These are phyloP conservation scores for Lactarius vividus DNA, from an alignment of 768 basidiomycete species.

Conservation along the genomic window DNA sequence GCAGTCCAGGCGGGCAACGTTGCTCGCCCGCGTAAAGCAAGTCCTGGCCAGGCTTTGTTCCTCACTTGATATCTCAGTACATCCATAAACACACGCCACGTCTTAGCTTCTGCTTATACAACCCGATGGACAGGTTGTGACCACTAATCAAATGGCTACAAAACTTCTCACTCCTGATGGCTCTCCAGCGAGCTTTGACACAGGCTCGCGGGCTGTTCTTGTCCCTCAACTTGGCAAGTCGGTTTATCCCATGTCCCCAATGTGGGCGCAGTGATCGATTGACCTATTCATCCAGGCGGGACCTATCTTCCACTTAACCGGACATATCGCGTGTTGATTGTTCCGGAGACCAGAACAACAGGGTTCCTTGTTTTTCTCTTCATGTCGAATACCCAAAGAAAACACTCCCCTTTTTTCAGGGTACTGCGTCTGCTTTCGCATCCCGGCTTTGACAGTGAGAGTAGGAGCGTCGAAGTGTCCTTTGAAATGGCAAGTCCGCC, in stretches of 20 bases:
- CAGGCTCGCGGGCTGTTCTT: slow-evolving; percentile 60
- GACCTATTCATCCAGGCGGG: slow-evolving; percentile 30
- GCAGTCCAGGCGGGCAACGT: slow-evolving; percentile 38
- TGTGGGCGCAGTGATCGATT: not conserved
- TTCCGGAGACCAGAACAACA: slow-evolving; percentile 40
- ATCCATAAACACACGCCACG: not conserved
- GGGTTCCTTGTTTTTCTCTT: slow-evolving; percentile 36
- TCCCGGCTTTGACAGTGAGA: slow-evolving; percentile 33
- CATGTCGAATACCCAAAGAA: slow-evolving; percentile 16
- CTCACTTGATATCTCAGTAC: slow-evolving; percentile 32
- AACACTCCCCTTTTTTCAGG: slow-evolving; percentile 31
- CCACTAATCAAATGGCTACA: slow-evolving; percentile 68
- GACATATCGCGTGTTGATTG: slow-evolving; percentile 44
- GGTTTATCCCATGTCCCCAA: not conserved
- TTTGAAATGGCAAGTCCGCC: slow-evolving; percentile 33
- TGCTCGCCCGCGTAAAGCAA: slow-evolving; percentile 54
- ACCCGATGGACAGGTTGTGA: slow-evolving; percentile 42
- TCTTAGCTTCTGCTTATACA: not conserved
- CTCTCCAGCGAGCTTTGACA: slow-evolving; percentile 61
- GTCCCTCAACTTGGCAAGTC: slow-evolving; percentile 59
- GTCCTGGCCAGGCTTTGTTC: slow-evolving; percentile 49
- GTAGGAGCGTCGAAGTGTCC: slow-evolving; percentile 28
- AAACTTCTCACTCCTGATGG: slow-evolving; percentile 66
- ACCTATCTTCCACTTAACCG: slow-evolving; percentile 44
- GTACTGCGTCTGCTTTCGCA: slow-evolving; percentile 41